phyloP scores from a whole-genome alignment of 1,284 basidiomycete species.

The Trichosporon asahii region DNA sequence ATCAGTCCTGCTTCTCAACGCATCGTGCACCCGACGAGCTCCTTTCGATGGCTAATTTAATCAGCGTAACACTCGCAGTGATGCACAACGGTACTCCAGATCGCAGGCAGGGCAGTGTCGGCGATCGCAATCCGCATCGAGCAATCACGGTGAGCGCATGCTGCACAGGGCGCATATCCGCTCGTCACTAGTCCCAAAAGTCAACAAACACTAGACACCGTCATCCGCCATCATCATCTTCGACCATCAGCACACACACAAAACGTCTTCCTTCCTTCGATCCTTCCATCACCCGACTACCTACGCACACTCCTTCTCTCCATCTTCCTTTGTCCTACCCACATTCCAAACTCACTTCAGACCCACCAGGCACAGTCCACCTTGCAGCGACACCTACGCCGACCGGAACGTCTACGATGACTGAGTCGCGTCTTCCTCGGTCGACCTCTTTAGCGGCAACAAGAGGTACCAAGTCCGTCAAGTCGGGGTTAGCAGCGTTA shows the following conservation, averaged over 20 bases:
- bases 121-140: neutral
- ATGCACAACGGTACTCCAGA: neutral
- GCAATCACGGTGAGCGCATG: neutral
- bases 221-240: neutral
- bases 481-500: neutral
- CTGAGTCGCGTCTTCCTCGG: constrained; percentile 4
- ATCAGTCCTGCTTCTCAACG: neutral
- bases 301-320: neutral
- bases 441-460: neutral
- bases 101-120: neutral
- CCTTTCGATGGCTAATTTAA: neutral
- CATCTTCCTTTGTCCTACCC: neutral
- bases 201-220: neutral
- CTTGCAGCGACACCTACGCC: neutral
- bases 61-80: neutral
- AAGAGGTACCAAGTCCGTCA: neutral
- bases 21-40: neutral
- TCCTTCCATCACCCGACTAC: neutral
- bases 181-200: neutral
- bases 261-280: neutral
- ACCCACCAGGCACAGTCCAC: neutral
- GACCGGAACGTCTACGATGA: neutral
- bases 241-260: neutral
- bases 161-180: neutral
- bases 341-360: neutral